Percentiles rank a stretch among this genome's conserved stretches.
These are phyloP conservation scores for Vaccinium macrocarpon DNA, from an alignment of 148 eudicot species.

Conservation along the genomic window DNA sequence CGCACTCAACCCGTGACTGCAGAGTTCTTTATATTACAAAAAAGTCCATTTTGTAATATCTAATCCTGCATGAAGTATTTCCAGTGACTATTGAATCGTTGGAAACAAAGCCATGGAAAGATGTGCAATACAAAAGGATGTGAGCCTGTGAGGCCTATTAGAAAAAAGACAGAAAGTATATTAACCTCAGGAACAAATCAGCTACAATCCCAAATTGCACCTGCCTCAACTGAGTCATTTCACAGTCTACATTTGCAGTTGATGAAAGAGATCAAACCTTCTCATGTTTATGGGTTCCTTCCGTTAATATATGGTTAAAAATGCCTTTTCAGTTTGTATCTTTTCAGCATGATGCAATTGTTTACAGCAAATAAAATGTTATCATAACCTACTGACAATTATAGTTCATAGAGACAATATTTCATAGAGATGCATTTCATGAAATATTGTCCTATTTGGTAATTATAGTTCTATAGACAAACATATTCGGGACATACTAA, in stretches of 20 bases:
- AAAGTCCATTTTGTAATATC: not conserved
- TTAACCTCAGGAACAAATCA: not conserved
- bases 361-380: not conserved
- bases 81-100: not conserved
- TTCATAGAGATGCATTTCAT: too few species aligned
- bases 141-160: not conserved
- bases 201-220: not conserved
- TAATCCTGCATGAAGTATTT: not conserved
- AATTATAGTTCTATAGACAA: not conserved
- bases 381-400: too few species aligned
- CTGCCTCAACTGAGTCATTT: not conserved
- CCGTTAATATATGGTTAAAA: not conserved
- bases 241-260: not conserved
- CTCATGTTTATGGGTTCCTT: not conserved
- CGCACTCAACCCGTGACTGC: not conserved
- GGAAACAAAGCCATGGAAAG: not conserved
- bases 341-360: not conserved
- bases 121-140: not conserved
- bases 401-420: too few species aligned
- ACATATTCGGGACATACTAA: not conserved
- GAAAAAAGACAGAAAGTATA: not conserved
- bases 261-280: not conserved
- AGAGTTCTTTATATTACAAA: not conserved
- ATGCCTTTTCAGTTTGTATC: not conserved
- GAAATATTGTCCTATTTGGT: not conserved